Base-by-base conservation (phyloP, 2,329 filamentous ascomycete genomes). In the Colletotrichum sp. region DNA sequence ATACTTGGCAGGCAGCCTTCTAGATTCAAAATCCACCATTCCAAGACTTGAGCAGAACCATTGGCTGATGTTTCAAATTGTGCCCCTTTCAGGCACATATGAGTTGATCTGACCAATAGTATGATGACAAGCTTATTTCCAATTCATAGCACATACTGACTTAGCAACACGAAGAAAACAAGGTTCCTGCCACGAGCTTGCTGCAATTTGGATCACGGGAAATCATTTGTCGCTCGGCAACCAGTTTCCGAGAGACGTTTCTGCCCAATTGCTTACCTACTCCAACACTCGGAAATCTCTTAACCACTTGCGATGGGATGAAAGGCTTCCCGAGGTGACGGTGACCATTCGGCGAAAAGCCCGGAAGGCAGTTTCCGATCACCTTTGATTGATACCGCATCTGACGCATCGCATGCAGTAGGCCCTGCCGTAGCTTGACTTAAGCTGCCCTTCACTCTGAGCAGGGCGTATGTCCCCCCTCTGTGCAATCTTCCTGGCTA, bases 401-500 rank as follows among this genome's bases (percentile, higher is more conserved):
- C 13, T 34, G n/a, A 32, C 16, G 60, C 30, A 63, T 63, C 60
- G 13, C 32, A 64, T 27, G 19, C 32, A 39, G 5, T 2, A 19
- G 32, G 30, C 19, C 19, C 0, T 39, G 12, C n/a, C 3, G 4
- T 19, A 64, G 19, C 8, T 64, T 5, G 7, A 12, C 22, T 27
- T 39, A 34, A 64, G 28, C 12, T n/a, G 9, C 12, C 30, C 2
- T 64, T 39, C n/a, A 15, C 32, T 25, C n/a, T 22, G 5, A 16
- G 13, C 19, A 27, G 13, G 6, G 8, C 6, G 8, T 2, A 25
- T 3, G 3, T 0, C 25, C 2, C 19, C 3, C 4, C 13, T 16
- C 30, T 15, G 4, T 1, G 3, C 5, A 22, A 36, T 27, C 3
- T 64, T 8, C 5, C 6, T 19, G 12, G 11, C 13, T n/a, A 2